Percentiles rank a stretch among this genome's conserved stretches.
These are phyloP conservation scores for Seiridium unicorne DNA, from an alignment of 2,329 filamentous ascomycete genomes.

Conservation along the genomic window DNA sequence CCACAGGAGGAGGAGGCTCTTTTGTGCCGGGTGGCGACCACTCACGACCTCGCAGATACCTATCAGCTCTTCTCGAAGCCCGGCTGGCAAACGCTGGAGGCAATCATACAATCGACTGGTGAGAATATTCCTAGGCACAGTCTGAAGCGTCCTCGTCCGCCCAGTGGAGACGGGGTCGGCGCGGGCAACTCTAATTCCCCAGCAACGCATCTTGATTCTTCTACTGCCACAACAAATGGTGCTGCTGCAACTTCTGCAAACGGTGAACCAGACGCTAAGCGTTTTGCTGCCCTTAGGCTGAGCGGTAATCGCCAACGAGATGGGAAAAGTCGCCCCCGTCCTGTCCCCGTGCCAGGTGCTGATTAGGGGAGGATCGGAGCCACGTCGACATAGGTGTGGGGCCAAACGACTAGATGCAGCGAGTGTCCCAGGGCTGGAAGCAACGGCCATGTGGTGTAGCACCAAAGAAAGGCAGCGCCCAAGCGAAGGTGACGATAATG, in stretches of 20 bases:
- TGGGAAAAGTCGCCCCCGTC: background rate
- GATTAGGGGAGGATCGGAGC: too few relatives aligned
- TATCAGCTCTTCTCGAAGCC: constrained; percentile 81
- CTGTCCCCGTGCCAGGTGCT: background rate
- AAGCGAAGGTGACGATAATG: too few relatives aligned
- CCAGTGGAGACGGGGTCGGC: constrained; percentile 31
- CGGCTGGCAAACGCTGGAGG: constrained; percentile 91
- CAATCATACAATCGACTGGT: constrained; percentile 95
- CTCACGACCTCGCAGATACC: constrained; percentile 76
- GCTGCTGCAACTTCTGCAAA: constrained; percentile 17
- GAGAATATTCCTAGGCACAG: constrained; percentile 69
- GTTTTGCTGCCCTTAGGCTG: constrained; percentile 36
- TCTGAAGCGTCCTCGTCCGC: constrained; percentile 59
- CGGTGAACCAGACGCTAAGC: constrained; percentile 34
- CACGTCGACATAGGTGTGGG: too few relatives aligned
- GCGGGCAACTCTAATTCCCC: constrained; percentile 12
- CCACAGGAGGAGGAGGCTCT: constrained; percentile 82
- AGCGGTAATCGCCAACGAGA: constrained; percentile 18
- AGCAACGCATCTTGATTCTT: background rate
- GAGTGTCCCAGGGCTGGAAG: too few relatives aligned
- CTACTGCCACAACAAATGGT: background rate
- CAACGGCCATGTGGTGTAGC: too few relatives aligned
- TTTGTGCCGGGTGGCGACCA: constrained; percentile 79
- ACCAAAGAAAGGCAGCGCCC: too few relatives aligned
- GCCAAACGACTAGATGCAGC: too few relatives aligned